These are phyloP conservation scores for Aureobasidium namibiae DNA, from an alignment of 2,329 filamentous ascomycete species.

Conservation along the genomic window DNA sequence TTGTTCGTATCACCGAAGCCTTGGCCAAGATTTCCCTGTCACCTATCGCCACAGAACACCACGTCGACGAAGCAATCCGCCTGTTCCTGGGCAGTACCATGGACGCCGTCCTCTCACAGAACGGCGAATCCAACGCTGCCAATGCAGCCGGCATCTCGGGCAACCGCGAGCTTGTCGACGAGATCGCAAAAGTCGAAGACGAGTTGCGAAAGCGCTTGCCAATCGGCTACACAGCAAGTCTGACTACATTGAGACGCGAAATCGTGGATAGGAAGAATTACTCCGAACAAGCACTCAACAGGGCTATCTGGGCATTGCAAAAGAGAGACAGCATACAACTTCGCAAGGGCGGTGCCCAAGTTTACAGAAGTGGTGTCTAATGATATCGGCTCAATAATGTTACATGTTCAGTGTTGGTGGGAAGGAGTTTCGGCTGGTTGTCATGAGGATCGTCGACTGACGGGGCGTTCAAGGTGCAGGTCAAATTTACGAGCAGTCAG, in stretches of 20 bases:
- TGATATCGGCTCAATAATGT: neutral
- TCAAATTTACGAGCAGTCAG: neutral
- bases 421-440: neutral
- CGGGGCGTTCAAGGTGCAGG: neutral
- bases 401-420: neutral
- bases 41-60: conserved; percentile 76
- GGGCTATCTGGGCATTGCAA: conserved; percentile 78
- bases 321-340: conserved; percentile 80
- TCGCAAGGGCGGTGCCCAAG: conserved; percentile 65
- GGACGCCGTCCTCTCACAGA: conserved; percentile 64
- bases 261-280: conserved; percentile 90
- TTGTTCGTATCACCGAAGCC: conserved; percentile 93
- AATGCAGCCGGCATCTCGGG: conserved; percentile 71
- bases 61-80: conserved; percentile 95
- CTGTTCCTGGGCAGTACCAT: conserved; percentile 95
- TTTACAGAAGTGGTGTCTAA: conserved; percentile 45
- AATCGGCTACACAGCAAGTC: conserved; percentile 89
- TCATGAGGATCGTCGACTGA: neutral
- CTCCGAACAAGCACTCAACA: conserved; percentile 74
- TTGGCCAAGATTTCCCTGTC: conserved; percentile 85
- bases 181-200: conserved; percentile 76
- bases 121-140: conserved; percentile 38
- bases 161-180: conserved; percentile 83
- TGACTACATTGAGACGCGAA: conserved; percentile 77
- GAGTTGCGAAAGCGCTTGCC: conserved; percentile 77